A percentile compares a stretch with the other conserved stretches of the same genome.
phyloP scores from a whole-genome alignment of 768 basidiomycete species.

The Trametes sanguinea region DNA sequence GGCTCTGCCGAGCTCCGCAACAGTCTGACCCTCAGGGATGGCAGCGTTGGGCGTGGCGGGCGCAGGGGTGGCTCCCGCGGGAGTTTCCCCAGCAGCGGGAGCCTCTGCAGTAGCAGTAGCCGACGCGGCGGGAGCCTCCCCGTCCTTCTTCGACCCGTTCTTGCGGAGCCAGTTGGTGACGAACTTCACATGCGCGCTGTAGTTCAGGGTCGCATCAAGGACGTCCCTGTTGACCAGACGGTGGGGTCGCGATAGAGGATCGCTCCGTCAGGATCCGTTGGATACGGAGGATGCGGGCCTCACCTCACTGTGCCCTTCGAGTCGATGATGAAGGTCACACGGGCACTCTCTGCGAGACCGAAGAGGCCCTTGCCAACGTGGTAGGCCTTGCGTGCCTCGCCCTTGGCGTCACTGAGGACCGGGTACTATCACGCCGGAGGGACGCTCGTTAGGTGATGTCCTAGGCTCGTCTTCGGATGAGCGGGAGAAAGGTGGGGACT shows the following conservation, averaged over 20 bases:
- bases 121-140: conserved; percentile 12
- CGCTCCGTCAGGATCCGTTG: not conserved
- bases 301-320: conserved; percentile 67
- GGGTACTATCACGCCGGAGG: conserved; percentile 55
- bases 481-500: conserved; percentile 24
- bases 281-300: conserved; percentile 15
- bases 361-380: conserved; percentile 66
- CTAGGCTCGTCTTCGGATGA: not conserved
- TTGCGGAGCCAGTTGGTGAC: conserved; percentile 66
- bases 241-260: not conserved
- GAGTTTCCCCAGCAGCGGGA: conserved; percentile 4
- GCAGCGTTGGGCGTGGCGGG: conserved; percentile 5
- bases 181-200: conserved; percentile 68
- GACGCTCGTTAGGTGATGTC: not conserved
- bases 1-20: conserved; percentile 16
- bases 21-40: conserved; percentile 14
- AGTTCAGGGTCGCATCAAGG: conserved; percentile 61
- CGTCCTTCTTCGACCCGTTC: conserved; percentile 39
- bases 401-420: conserved; percentile 70
- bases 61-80: too few relatives aligned
- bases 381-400: conserved; percentile 63
- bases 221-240: conserved; percentile 46
- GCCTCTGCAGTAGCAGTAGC: not conserved
- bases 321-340: conserved; percentile 80
- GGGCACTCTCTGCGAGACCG: conserved; percentile 56